Evolutionary conservation across 2,329 filamentous ascomycete genomes (phyloP).

Genomic region (Colletotrichum sp.): DNA sequence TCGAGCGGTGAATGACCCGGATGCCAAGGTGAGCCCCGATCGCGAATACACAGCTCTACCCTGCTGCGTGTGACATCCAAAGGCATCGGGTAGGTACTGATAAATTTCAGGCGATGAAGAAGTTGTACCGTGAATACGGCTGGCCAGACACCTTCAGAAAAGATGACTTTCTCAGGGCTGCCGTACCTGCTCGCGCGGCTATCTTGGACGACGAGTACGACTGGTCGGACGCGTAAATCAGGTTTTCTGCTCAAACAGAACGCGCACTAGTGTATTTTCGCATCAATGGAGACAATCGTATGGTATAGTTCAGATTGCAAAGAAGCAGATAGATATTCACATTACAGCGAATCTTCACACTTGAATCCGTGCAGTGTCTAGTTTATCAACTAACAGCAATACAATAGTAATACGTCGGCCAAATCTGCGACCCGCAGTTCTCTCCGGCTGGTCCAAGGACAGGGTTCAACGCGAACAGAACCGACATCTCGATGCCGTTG

Average conservation of each 20-base stretch:
- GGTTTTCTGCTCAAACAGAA: not conserved
- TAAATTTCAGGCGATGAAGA: not conserved
- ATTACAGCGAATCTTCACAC: not conserved
- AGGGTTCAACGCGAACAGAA: not conserved
- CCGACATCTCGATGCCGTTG: not conserved
- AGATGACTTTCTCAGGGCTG: not conserved
- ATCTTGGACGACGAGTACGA: not conserved
- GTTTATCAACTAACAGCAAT: slow-evolving; percentile 4
- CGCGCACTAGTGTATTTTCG: not conserved
- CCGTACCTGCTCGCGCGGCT: not conserved
- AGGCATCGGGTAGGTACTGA: not conserved
- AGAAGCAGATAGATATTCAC: not conserved
- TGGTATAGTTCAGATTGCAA: not conserved
- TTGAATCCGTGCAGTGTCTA: not conserved
- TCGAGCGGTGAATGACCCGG: not conserved
- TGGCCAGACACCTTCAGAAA: not conserved
- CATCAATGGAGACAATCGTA: not conserved
- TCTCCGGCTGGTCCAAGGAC: slow-evolving; percentile 22
- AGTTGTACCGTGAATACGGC: not conserved
- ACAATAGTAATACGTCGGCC: slow-evolving; percentile 29
- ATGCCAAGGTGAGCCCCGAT: not conserved
- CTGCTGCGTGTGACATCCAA: not conserved
- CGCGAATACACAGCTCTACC: not conserved
- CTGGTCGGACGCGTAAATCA: not conserved
- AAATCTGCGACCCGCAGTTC: slow-evolving; percentile 29